Conservation (phyloP, 2,329 filamentous ascomycete species). For the Trichoderma aggressivum region DNA sequence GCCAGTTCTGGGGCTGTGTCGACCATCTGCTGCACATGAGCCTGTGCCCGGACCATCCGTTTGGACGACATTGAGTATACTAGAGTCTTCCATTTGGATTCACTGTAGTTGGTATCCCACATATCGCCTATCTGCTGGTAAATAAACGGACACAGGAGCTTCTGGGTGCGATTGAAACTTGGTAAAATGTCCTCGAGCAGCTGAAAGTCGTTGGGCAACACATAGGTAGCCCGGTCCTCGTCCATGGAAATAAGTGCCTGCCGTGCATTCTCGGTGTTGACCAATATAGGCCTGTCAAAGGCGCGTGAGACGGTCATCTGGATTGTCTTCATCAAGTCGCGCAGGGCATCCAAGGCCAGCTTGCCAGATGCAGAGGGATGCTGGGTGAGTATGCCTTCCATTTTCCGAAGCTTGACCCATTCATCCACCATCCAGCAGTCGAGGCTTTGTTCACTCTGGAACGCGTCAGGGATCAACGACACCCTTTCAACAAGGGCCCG, state of each 20-base stretch:
- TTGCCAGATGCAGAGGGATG: constrained; percentile 1
- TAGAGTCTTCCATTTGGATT: not conserved
- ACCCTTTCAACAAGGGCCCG: constrained; percentile 50
- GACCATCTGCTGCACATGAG: not conserved
- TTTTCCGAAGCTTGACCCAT: constrained; percentile 32
- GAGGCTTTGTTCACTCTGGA: constrained; percentile 32
- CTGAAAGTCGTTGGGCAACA: constrained; percentile 31
- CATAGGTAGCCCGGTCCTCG: constrained; percentile 37
- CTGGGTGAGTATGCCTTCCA: constrained; percentile 28
- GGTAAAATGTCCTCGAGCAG: constrained; percentile 26
- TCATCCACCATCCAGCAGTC: constrained; percentile 30
- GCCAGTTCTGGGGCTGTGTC: not conserved
- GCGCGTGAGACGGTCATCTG: constrained; percentile 19
- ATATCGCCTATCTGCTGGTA: constrained; percentile 30
- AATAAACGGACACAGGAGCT: constrained; percentile 31
- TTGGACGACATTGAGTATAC: not conserved
- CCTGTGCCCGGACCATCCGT: not conserved
- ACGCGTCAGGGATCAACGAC: not conserved
- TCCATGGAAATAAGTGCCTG: constrained; percentile 27
- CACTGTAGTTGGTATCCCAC: not conserved
- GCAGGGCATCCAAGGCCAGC: constrained; percentile 22
- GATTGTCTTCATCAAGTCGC: constrained; percentile 25
- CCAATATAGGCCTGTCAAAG: constrained; percentile 19
- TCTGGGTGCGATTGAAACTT: constrained; percentile 32
- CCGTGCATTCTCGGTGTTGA: not conserved